Conservation (phyloP, 148 eudicot genomes). For the Rhododendron kiyosumense region DNA sequence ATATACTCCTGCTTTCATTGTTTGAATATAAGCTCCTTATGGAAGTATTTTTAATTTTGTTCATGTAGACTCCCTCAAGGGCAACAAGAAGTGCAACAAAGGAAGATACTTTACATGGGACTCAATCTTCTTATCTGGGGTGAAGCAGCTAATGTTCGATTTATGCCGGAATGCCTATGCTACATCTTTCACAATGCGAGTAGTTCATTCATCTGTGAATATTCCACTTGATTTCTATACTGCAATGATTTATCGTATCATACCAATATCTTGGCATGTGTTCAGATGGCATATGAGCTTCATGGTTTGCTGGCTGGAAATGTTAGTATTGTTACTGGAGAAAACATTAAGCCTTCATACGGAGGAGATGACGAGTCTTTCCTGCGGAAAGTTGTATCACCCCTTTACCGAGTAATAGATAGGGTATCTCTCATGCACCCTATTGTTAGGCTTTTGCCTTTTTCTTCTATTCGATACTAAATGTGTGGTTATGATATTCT, state of each 20-base stretch:
- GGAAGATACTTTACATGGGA: conserved; percentile 52
- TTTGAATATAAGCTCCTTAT: background rate
- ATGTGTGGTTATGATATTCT: background rate
- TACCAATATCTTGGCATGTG: background rate
- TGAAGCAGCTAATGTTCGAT: conserved; percentile 62
- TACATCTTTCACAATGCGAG: conserved; percentile 27
- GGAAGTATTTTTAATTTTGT: background rate
- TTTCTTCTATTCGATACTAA: background rate
- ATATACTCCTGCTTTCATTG: background rate
- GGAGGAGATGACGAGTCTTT: conserved; percentile 97
- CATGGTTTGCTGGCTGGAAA: conserved; percentile 96
- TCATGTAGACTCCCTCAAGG: conserved; percentile 44
- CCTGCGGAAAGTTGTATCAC: conserved; percentile 77
- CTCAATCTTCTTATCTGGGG: conserved; percentile 66
- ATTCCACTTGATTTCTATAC: too few species aligned
- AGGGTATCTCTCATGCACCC: conserved; percentile 35
- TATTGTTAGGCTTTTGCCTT: background rate
- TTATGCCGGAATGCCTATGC: conserved; percentile 76
- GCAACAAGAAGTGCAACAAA: conserved; percentile 59
- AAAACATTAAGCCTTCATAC: conserved; percentile 84
- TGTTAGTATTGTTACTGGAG: conserved; percentile 95
- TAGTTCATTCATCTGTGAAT: background rate
- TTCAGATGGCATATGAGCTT: conserved; percentile 96
- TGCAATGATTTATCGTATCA: background rate
- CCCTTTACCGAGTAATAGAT: conserved; percentile 66